These are phyloP conservation scores for Ichthyophthirius multifiliis DNA, from an alignment of 169 alveolate species.

Conservation along the genomic window DNA sequence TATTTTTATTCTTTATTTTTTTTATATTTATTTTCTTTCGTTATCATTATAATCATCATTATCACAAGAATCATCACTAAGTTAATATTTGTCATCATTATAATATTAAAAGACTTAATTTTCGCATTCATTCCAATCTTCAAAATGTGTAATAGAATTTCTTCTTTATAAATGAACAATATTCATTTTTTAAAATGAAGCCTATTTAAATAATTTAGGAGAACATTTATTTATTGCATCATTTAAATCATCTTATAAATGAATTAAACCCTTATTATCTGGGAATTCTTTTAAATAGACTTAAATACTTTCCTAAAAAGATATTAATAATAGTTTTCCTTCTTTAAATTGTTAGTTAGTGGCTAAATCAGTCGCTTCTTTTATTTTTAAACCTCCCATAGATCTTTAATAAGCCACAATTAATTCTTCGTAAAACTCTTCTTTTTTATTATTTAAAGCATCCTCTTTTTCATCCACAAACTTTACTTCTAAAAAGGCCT, in stretches of 20 bases:
- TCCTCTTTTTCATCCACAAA: not conserved
- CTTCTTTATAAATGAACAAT: not conserved
- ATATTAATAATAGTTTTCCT: too few relatives aligned
- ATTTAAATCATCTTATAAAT: not conserved
- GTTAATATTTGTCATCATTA: not conserved
- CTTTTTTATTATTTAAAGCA: not conserved
- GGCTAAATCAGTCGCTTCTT: not conserved
- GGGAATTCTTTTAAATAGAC: not conserved
- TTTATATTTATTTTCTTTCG: too few relatives aligned
- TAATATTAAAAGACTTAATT: not conserved
- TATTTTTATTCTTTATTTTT: too few relatives aligned
- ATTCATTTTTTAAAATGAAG: not conserved
- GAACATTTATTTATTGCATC: not conserved
- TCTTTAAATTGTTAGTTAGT: too few relatives aligned
- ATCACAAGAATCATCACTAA: not conserved
- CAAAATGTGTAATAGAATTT: not conserved
- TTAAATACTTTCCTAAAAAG: not conserved
- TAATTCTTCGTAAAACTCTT: not conserved
- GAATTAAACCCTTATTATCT: not conserved
- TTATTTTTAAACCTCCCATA: not conserved
- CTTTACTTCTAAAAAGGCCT: not conserved
- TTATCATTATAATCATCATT: not conserved
- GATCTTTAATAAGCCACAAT: not conserved
- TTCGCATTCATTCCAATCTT: not conserved
- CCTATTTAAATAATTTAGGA: not conserved